Evolutionary conservation across 2,329 filamentous ascomycete genomes (phyloP), one percentile per base, ranked within the genome.

Genomic region (Microsporum ferrugineum): DNA sequence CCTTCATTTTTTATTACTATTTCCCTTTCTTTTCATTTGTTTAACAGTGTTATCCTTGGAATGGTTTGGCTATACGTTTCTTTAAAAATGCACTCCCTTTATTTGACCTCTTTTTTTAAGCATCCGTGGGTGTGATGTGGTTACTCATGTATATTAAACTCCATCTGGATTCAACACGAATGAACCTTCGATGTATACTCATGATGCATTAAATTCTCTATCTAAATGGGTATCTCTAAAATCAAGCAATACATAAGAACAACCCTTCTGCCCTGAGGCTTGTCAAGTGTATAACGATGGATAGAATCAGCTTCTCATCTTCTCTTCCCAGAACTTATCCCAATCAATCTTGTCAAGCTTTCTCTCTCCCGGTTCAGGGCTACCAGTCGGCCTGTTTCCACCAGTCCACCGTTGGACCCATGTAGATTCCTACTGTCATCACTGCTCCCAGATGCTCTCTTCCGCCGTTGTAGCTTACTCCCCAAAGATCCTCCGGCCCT

Each of bases 291-390:
- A 23, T 23, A 23, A 23, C 17, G 17, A 23, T 29, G 27, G 10
- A 31, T 33, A 51, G 12, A 33, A 23, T 6, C 31, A 8, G 12
- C 56, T 36, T 8, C 17, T 62, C 34, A 57, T 61, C 59, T 61
- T 34, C 38, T 49, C 60, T 47, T 57, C 29, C 55, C 57, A 29
- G 58, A 41, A 17, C 58, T 49, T 34, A 61, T 36, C 47, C 72
- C 71, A 63, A 90, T 86, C 75, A 90, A 78, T 70, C 81, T 84
- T 66, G 79, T 79, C 67, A 89, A 69, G 8, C 86, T 81, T 64
- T 88, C 84, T 62, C 88, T 84, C 71, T 90, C 86, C 66, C 84
- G 83, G 41, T 83, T 77, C 68, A 89, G 78, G 53, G 80, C 82
- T 67, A 84, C 80, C 68, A 88, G 80, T 69, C 84, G 83, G 63